phyloP scores from a whole-genome alignment of 495 filamentous ascomycete genomes.

The Penicillium roqueforti region DNA sequence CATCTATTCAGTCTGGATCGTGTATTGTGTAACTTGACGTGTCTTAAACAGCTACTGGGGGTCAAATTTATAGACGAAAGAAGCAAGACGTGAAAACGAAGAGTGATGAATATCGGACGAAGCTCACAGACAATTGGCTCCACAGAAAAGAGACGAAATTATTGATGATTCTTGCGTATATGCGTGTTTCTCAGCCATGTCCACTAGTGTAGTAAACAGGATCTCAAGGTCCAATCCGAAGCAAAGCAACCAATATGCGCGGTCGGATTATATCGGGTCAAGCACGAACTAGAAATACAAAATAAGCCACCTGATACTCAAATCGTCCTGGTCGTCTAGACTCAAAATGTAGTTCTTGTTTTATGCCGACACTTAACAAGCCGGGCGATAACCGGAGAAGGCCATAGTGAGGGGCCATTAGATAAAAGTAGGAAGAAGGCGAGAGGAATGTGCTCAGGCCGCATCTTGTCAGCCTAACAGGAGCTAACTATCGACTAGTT shows the following conservation, averaged over 20 bases:
- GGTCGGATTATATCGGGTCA: constrained; percentile 21
- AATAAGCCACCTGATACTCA: not conserved
- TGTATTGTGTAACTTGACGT: constrained; percentile 22
- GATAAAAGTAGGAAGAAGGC: constrained; percentile 9
- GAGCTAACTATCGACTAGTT: constrained; percentile 8
- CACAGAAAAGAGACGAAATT: not conserved
- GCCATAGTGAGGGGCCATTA: constrained; percentile 10
- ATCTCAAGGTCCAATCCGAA: constrained; percentile 1
- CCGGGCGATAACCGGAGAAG: constrained; percentile 14
- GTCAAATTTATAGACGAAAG: not conserved
- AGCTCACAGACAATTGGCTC: not conserved
- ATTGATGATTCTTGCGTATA: not conserved
- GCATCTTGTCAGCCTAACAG: constrained; percentile 21
- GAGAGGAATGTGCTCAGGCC: constrained; percentile 17
- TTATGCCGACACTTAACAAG: constrained; percentile 6
- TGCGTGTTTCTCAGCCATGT: not conserved
- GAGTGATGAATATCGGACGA: not conserved
- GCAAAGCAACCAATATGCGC: not conserved
- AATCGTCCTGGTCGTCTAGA: not conserved
- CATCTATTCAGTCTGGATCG: constrained; percentile 4
- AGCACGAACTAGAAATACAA: not conserved
- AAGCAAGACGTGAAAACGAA: not conserved
- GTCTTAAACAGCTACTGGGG: constrained; percentile 15
- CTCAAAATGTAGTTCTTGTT: constrained; percentile 7
- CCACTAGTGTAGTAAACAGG: constrained; percentile 7